A percentile compares a stretch with the other conserved stretches of the same genome.
Evolutionary conservation across 1,284 basidiomycete genomes (phyloP).

Genomic region (Exobasidium cylindrosporum): DNA sequence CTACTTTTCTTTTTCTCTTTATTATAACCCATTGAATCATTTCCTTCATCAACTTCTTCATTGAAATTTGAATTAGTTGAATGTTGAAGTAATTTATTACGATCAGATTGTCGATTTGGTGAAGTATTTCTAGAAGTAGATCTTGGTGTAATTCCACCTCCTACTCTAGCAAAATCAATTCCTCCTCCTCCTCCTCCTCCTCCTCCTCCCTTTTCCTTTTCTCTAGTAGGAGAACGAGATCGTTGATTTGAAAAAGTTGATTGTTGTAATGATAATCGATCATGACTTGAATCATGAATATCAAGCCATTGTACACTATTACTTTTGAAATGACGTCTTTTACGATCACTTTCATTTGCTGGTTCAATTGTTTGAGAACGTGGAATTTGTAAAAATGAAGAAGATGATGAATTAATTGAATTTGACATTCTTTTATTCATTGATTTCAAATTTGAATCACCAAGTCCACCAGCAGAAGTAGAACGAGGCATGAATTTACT

Average conservation of each 20-base stretch:
- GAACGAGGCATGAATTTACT: slow-evolving; percentile 20
- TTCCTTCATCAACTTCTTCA: neutral
- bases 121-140: neutral
- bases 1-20: slow-evolving; percentile 2
- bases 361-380: neutral
- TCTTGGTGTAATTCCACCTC: neutral
- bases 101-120: neutral
- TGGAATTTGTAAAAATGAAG: neutral
- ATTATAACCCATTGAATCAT: neutral
- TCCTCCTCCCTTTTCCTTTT: neutral
- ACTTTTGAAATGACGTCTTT: slow-evolving; percentile 8
- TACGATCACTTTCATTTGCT: slow-evolving; percentile 9
- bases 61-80: neutral
- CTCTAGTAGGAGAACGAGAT: neutral
- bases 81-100: no score
- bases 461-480: slow-evolving; percentile 10
- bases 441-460: neutral
- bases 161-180: neutral
- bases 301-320: slow-evolving; percentile 37
- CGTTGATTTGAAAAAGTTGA: neutral
- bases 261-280: neutral
- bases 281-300: slow-evolving; percentile 24
- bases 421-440: neutral
- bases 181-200: neutral
- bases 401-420: neutral